phyloP scores from a whole-genome alignment of 306 rosid species.

The Cicer chorassanicum region DNA sequence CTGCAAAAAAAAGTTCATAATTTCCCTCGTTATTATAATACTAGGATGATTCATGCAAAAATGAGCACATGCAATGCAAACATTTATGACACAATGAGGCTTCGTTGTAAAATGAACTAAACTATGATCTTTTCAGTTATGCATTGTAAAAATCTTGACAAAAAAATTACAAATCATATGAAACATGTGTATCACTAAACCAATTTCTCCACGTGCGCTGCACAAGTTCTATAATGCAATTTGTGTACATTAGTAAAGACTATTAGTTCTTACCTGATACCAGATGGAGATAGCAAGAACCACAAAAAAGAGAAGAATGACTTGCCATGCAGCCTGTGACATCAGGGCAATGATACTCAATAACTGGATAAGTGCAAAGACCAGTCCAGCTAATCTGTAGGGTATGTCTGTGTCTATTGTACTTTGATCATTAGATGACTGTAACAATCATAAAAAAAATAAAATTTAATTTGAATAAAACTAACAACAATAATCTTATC shows the following conservation, averaged over 20 bases:
- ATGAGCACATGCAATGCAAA: constrained; percentile 26
- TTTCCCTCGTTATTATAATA: constrained; percentile 27
- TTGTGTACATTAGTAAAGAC: background rate
- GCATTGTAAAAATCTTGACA: background rate
- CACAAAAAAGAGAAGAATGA: constrained; percentile 66
- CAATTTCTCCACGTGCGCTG: too few species aligned
- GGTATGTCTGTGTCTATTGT: constrained; percentile 85
- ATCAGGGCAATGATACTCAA: constrained; percentile 71
- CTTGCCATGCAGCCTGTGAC: constrained; percentile 87
- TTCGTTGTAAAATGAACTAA: constrained; percentile 21
- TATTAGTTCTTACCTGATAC: constrained; percentile 65
- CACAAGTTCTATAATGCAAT: background rate
- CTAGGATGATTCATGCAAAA: constrained; percentile 22
- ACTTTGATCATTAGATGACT: constrained; percentile 92
- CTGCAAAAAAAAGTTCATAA: constrained; percentile 49
- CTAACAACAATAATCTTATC: background rate
- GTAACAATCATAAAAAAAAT: constrained; percentile 42
- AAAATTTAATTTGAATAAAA: background rate
- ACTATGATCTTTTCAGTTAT: constrained; percentile 4
- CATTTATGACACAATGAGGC: background rate
- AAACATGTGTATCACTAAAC: too few species aligned
- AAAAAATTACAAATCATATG: background rate
- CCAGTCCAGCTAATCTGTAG: constrained; percentile 85
- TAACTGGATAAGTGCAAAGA: constrained; percentile 83
- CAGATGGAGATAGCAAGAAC: constrained; percentile 71